phyloP scores from a whole-genome alignment of 495 filamentous ascomycete species.

The Cetradonia linearis region DNA sequence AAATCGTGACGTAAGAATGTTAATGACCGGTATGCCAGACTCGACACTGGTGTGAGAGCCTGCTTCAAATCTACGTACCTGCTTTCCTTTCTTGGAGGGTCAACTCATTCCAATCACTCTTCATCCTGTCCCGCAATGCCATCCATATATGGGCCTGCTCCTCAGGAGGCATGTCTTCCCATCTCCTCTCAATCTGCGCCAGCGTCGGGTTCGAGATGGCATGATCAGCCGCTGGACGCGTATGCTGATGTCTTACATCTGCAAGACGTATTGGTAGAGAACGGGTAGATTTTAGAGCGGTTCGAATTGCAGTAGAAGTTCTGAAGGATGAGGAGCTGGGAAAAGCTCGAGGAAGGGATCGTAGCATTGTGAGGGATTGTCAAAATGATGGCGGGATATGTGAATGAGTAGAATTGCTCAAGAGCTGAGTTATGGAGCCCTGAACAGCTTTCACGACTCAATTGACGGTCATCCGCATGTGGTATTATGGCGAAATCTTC shows the following conservation, averaged over 20 bases:
- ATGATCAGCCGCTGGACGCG: conserved; percentile 60
- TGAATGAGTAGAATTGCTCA: conserved; percentile 7
- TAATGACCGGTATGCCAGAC: not conserved
- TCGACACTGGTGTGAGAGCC: conserved; percentile 18
- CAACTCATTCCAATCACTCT: conserved; percentile 89
- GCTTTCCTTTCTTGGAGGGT: conserved; percentile 97
- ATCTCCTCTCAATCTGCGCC: conserved; percentile 97
- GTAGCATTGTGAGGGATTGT: conserved; percentile 20
- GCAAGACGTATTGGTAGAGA: conserved; percentile 10
- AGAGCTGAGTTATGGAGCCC: conserved; percentile 16
- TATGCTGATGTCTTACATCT: conserved; percentile 40
- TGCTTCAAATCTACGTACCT: conserved; percentile 53
- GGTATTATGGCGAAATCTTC: not conserved
- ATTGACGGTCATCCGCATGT: conserved; percentile 20
- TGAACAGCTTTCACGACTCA: conserved; percentile 15
- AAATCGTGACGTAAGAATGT: conserved; percentile 2
- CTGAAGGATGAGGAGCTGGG: conserved; percentile 19
- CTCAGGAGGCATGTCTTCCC: conserved; percentile 92
- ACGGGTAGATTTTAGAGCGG: not conserved
- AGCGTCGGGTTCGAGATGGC: conserved; percentile 96
- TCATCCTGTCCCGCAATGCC: conserved; percentile 94
- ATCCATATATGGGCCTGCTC: conserved; percentile 99
- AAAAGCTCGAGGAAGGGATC: conserved; percentile 24
- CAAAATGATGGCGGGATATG: not conserved
- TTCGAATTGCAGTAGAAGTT: conserved; percentile 14